Evolutionary conservation across 768 basidiomycete genomes (phyloP), one percentile per base, ranked within the genome.

Genomic region (Pholiota microspora): DNA sequence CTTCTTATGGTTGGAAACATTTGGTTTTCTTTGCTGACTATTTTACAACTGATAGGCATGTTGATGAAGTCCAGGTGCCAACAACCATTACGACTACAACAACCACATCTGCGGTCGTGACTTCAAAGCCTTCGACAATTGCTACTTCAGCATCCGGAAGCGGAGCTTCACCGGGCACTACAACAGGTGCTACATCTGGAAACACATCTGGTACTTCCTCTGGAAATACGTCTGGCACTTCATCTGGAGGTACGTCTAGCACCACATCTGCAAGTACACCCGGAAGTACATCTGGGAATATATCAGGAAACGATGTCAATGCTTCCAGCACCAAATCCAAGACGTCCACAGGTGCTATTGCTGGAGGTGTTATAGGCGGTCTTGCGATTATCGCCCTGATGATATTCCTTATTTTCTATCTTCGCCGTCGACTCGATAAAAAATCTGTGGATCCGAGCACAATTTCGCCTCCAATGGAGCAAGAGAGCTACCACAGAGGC

Each of bases 361-460:
- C 49, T 10, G 58, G 58, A 3, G 58, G 58, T 12, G 51, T 58
- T 21, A 13, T 61, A 10, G 57, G 27, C 4, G 51, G 42, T 2
- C 24, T 58, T 8, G n/a, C 28, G 7, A 7, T 50, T 18, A 15
- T 61, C 25, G 44, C 42, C 16, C 4, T 56, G n/a, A 18, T 59
- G 13, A 24, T 56, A 1, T 31, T 64, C 18, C 3, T 56, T 10
- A 15, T 59, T 15, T 44, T 52, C 2, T 31, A 61, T 24, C 45
- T 48, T n/a, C 56, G 50, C n/a, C 40, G 40, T 21, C 61, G 56
- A 8, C 59, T 51, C n/a, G 57, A 54, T 15, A 53, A 24, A 31
- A 27, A 16, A 21, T 27, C 40, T 7, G n/a, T n/a, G n/a, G n/a
- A n/a, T n/a, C n/a, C n/a, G n/a, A n/a, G n/a, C n/a, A n/a, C n/a